Evolutionary conservation across 2,329 filamentous ascomycete genomes (phyloP), one percentile per base, ranked within the genome.

Genomic region (Apiospora saccharicola): DNA sequence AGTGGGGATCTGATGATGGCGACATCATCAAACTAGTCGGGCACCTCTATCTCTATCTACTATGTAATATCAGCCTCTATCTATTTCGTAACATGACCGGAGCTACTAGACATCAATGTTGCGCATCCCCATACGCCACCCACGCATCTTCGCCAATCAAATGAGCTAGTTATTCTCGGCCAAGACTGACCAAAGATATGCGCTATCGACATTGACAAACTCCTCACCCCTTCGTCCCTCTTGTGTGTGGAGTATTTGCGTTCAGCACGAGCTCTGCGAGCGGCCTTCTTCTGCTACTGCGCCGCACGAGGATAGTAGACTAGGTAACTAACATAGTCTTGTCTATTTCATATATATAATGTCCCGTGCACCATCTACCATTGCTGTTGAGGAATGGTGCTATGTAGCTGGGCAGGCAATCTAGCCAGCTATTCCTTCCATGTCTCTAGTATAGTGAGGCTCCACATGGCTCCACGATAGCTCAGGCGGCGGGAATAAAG

Each of bases 381-480:
- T 41, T 41, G 37, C 10, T 41, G 37, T 41, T 41, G 8, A 6
- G 16, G 7, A 22, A 61, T 34, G 26, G 10, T 34, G 30, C 26
- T 41, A 37, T 8, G 6, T 16, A 26, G 49, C 53, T 61, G 22
- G 53, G 53, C 13, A 22, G 26, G 24, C 51, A 7, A 6, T 53
- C 51, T 53, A 53, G 43, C 16, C 4, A 47, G 44, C 44, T 47
- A 47, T 47, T 47, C 44, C 44, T 47, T 22, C 44, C 44, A 22
- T 7, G 51, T 57, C 30, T 57, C 51, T 57, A 61, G 53, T 61
- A 61, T 61, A 61, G 53, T 19, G 30, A 61, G 13, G 16, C 22
- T 61, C 53, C 53, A 61, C 53, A 19, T 61, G 53, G 53, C 53
- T 61, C 53, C 53, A 61, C 53, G 53, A 61, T 61, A 61, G 53